Percentiles rank a stretch among this genome's conserved stretches.
These are phyloP conservation scores for Dactylellina drechsleri DNA, from an alignment of 2,329 filamentous ascomycete genomes.

Conservation along the genomic window DNA sequence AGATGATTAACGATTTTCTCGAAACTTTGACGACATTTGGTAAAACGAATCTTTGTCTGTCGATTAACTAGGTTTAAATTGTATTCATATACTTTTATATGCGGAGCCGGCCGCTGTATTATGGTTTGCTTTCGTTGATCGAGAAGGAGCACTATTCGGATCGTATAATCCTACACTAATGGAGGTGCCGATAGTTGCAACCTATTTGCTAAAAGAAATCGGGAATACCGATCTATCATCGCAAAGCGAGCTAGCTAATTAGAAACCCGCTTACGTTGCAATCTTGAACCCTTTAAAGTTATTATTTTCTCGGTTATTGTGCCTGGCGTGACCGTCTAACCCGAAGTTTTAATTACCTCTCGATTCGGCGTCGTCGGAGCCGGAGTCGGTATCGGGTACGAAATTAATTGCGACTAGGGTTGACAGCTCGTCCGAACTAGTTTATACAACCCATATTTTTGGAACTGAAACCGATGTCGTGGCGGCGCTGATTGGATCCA, in stretches of 20 bases:
- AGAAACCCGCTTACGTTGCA: not conserved
- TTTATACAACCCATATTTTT: not conserved
- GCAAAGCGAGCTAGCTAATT: not conserved
- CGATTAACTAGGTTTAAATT: too few relatives aligned
- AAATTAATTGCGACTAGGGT: not conserved
- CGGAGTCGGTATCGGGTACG: not conserved
- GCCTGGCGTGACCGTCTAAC: not conserved
- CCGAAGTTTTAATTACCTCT: not conserved
- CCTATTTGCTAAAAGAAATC: not conserved
- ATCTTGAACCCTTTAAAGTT: too few relatives aligned
- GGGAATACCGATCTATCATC: conserved; percentile 8
- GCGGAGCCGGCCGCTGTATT: too few relatives aligned
- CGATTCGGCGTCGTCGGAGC: not conserved
- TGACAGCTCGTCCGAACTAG: not conserved
- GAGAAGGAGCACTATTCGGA: conserved; percentile 5
- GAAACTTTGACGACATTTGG: not conserved
- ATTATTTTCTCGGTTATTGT: not conserved
- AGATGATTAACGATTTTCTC: not conserved
- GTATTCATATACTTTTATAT: too few relatives aligned
- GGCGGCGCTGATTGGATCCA: not conserved
- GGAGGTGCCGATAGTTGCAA: not conserved
- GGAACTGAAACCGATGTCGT: conserved; percentile 7
- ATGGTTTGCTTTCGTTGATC: too few relatives aligned
- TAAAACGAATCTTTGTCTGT: conserved; percentile 4
- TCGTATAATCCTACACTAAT: not conserved